A percentile compares a stretch with the other conserved stretches of the same genome.
phyloP scores from a whole-genome alignment of 345 rosid species.

The Camelina neglecta region DNA sequence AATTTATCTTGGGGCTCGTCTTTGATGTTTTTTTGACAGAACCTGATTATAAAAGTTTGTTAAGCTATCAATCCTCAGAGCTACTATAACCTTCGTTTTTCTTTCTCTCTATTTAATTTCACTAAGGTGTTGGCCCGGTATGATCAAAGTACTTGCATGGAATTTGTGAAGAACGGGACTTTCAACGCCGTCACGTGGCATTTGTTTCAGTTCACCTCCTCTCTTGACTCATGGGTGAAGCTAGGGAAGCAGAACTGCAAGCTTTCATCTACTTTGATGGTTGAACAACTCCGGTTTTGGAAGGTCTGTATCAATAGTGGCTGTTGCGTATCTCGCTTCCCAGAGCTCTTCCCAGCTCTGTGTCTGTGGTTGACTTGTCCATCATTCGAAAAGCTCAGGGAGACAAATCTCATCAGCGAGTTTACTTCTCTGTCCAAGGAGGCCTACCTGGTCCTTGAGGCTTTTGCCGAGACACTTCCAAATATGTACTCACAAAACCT shows the following conservation, averaged over 20 bases:
- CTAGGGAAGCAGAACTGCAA: slow-evolving; percentile 73
- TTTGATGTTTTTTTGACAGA: slow-evolving; percentile 4
- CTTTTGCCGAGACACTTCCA: slow-evolving; percentile 77
- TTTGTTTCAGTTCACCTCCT: slow-evolving; percentile 62
- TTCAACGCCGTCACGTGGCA: slow-evolving; percentile 70
- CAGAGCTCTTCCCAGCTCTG: slow-evolving; percentile 76
- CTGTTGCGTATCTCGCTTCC: slow-evolving; percentile 63
- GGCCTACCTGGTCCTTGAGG: slow-evolving; percentile 77
- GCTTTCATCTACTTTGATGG: slow-evolving; percentile 70
- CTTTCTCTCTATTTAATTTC: slow-evolving; percentile 24
- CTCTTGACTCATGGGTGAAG: slow-evolving; percentile 74
- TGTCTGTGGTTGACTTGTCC: slow-evolving; percentile 91
- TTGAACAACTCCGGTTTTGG: slow-evolving; percentile 89
- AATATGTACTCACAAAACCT: slow-evolving; percentile 53
- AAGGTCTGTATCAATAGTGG: slow-evolving; percentile 75
- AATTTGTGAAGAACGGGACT: slow-evolving; percentile 58
- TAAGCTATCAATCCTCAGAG: slow-evolving; percentile 21
- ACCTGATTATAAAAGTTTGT: slow-evolving; percentile 18
- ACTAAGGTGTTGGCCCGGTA: slow-evolving; percentile 73
- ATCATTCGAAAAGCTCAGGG: slow-evolving; percentile 61
- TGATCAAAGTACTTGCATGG: slow-evolving; percentile 60
- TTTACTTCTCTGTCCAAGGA: slow-evolving; percentile 71
- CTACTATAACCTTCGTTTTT: slow-evolving; percentile 19
- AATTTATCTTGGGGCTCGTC: slow-evolving; percentile 3
- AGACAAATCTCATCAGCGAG: slow-evolving; percentile 61